A percentile compares a stretch with the other conserved stretches of the same genome.
Conservation (phyloP, 164 flowering plant genomes). For the Saururus chinensis region DNA sequence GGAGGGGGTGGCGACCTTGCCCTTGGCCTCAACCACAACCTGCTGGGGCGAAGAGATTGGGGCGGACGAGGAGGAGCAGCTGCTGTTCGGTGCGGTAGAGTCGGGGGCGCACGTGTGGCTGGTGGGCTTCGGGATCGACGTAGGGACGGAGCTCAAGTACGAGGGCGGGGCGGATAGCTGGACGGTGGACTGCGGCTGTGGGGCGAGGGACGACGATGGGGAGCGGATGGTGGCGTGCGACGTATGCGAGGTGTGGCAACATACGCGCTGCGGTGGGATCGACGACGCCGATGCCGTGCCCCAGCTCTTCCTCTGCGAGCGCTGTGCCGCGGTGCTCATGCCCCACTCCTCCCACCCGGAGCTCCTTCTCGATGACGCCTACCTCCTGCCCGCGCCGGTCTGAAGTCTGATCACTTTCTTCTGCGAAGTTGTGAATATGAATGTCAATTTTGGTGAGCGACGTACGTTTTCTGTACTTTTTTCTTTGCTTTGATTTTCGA, state of each 20-base stretch:
- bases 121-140: constrained; percentile 43
- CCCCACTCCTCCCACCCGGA: neutral
- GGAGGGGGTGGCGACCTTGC: constrained; percentile 9
- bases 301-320: constrained; percentile 26
- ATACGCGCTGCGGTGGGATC: constrained; percentile 45
- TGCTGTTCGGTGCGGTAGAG: constrained; percentile 46
- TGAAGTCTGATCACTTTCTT: too few relatives aligned
- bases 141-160: constrained; percentile 21
- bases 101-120: constrained; percentile 44
- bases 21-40: neutral
- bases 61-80: constrained; percentile 22
- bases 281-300: constrained; percentile 23
- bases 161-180: constrained; percentile 31
- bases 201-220: constrained; percentile 26
- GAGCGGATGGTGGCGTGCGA: constrained; percentile 60
- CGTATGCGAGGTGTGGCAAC: constrained; percentile 55
- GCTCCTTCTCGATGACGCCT: neutral
- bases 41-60: constrained; percentile 9
- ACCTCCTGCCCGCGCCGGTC: neutral
- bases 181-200: constrained; percentile 20
- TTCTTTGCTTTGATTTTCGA: too few relatives aligned
- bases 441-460: too few relatives aligned
- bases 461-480: too few relatives aligned
- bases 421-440: too few relatives aligned
- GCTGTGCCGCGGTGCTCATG: constrained; percentile 15